Percentiles rank a stretch among this genome's conserved stretches.
Evolutionary conservation across 805 yeast genomes (phyloP).

Genomic region (Zygosaccharomyces siamensis): DNA sequence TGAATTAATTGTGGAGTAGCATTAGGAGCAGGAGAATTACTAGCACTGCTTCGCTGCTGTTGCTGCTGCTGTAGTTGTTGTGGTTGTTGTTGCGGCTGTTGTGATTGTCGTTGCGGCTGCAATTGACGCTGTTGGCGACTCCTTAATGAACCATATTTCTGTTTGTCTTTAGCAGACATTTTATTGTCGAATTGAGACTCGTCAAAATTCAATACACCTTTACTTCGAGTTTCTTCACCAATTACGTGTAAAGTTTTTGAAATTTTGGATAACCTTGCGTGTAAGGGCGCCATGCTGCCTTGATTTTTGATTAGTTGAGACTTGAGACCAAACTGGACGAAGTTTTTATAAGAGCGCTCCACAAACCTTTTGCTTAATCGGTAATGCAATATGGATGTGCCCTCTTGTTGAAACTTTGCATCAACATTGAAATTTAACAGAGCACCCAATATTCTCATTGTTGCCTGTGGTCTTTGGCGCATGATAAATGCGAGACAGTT

Average conservation of each 20-base stretch:
- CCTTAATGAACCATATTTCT: constrained; percentile 15
- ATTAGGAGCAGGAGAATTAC: background rate
- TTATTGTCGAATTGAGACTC: constrained; percentile 23
- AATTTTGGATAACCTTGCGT: constrained; percentile 30
- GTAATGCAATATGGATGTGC: constrained; percentile 36
- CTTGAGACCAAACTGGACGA: constrained; percentile 39
- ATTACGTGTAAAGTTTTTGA: constrained; percentile 33
- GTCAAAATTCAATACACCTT: constrained; percentile 32
- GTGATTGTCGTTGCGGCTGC: constrained; percentile 6
- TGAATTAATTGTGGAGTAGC: background rate
- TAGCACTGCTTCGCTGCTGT: background rate
- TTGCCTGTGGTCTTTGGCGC: constrained; percentile 58
- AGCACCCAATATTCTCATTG: constrained; percentile 50
- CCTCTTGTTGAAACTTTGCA: constrained; percentile 46
- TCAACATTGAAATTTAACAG: constrained; percentile 60
- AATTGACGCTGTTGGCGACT: constrained; percentile 7
- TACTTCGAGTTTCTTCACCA: constrained; percentile 36
- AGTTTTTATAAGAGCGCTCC: constrained; percentile 52
- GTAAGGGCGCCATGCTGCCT: constrained; percentile 22
- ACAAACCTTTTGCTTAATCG: constrained; percentile 58
- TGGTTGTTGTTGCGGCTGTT: background rate
- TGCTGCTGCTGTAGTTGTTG: background rate
- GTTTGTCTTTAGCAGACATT: constrained; percentile 23
- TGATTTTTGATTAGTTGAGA: constrained; percentile 32
- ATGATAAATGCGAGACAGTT: constrained; percentile 60